phyloP scores from a whole-genome alignment of 306 rosid species.

The Alnus rubra region DNA sequence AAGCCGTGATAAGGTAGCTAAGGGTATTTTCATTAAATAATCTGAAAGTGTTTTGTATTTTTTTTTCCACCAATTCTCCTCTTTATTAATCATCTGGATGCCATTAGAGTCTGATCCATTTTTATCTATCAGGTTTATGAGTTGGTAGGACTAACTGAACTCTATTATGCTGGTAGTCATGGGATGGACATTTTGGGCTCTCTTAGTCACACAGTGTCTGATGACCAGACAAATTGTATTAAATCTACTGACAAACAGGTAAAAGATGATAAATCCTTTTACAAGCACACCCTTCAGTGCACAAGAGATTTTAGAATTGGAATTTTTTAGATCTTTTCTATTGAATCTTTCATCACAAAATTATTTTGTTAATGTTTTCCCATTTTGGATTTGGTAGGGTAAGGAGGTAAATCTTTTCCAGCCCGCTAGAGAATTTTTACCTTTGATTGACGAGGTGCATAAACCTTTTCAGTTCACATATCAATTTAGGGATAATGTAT shows the following conservation, averaged over 20 bases:
- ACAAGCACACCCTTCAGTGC: not conserved
- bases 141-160: slow-evolving; percentile 85
- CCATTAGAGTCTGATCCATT: slow-evolving; percentile 11
- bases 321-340: not conserved
- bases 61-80: not conserved
- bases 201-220: slow-evolving; percentile 35
- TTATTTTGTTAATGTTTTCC: not conserved
- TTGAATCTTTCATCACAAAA: not conserved
- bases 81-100: not conserved
- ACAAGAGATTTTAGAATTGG: not conserved
- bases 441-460: slow-evolving; percentile 79
- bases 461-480: not conserved
- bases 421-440: slow-evolving; percentile 82
- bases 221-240: slow-evolving; percentile 49
- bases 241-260: slow-evolving; percentile 62
- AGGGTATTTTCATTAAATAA: not conserved
- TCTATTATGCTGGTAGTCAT: slow-evolving; percentile 97
- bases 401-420: slow-evolving; percentile 82
- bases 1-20: slow-evolving; percentile 75
- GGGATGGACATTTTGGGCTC: slow-evolving; percentile 96
- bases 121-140: slow-evolving; percentile 66
- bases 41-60: not conserved
- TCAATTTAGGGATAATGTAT: not conserved
- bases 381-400: slow-evolving; percentile 46
- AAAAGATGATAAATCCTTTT: not conserved